phyloP scores from a whole-genome alignment of 129 eudicot genomes.

The Lactuca saligna region DNA sequence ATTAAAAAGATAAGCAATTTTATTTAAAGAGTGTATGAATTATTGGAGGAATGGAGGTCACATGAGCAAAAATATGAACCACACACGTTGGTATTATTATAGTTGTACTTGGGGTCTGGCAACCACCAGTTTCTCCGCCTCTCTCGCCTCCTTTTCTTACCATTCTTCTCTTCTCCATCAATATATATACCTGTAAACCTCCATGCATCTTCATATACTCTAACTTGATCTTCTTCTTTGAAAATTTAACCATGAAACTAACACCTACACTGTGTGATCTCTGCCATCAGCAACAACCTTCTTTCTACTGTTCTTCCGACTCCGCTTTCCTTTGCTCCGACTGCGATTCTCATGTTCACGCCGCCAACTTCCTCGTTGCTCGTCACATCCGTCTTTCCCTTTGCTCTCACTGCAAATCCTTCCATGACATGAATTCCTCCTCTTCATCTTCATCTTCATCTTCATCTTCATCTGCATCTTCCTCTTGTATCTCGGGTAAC shows the following conservation, averaged over 20 bases:
- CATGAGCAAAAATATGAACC: conserved; percentile 19
- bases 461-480: not conserved
- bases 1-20: too few relatives aligned
- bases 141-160: not conserved
- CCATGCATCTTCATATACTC: not conserved
- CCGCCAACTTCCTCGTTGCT: conserved; percentile 33
- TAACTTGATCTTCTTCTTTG: not conserved
- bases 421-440: not conserved
- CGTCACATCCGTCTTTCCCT: conserved; percentile 31
- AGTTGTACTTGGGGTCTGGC: conserved; percentile 5
- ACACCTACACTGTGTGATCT: conserved; percentile 11
- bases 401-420: conserved; percentile 30
- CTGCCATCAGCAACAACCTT: conserved; percentile 25
- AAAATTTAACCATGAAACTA: not conserved
- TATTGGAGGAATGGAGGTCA: conserved; percentile 10
- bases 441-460: conserved; percentile 26
- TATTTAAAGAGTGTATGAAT: not conserved
- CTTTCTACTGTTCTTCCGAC: conserved; percentile 29
- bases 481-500: not conserved
- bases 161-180: not conserved
- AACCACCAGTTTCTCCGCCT: conserved; percentile 17
- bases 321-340: conserved; percentile 38
- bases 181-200: conserved; percentile 4
- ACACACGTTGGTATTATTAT: conserved; percentile 11
- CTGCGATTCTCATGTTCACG: conserved; percentile 20